Conservation (phyloP, 2,329 filamentous ascomycete species). For the Ceratocystis eucalypticola region DNA sequence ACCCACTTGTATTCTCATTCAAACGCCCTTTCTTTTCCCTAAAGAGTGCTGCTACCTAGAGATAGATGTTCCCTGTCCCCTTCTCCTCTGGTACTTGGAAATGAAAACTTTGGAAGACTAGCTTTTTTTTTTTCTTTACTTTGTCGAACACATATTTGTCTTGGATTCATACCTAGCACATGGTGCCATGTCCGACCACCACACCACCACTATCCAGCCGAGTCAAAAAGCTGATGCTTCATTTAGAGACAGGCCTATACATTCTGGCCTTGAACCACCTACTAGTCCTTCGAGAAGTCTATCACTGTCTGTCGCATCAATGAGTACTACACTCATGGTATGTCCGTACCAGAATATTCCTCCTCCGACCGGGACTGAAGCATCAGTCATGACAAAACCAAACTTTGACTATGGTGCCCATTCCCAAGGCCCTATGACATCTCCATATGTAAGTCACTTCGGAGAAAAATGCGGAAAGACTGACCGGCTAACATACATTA, state of each 20-base stretch:
- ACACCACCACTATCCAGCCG: background rate
- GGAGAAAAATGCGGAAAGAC: background rate
- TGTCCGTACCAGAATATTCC: background rate
- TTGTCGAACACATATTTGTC: background rate
- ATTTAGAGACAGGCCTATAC: background rate
- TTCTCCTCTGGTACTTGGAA: background rate
- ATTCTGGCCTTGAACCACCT: no score
- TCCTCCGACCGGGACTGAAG: background rate
- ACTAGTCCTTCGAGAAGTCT: background rate
- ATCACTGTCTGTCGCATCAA: background rate
- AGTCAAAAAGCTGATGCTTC: background rate
- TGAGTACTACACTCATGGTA: slow-evolving; percentile 1
- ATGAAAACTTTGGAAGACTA: background rate
- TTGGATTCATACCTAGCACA: background rate
- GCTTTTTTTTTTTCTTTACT: background rate
- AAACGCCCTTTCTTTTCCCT: background rate
- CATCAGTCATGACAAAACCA: background rate
- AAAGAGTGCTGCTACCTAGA: background rate
- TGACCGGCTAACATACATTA: slow-evolving; percentile 24
- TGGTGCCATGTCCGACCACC: background rate
- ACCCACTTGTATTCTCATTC: background rate
- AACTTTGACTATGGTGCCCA: background rate
- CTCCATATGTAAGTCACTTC: slow-evolving; percentile 25
- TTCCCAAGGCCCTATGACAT: background rate
- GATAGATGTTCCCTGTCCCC: background rate